Base-by-base conservation (phyloP, 805 yeast genomes). In the Komagataella populi region DNA sequence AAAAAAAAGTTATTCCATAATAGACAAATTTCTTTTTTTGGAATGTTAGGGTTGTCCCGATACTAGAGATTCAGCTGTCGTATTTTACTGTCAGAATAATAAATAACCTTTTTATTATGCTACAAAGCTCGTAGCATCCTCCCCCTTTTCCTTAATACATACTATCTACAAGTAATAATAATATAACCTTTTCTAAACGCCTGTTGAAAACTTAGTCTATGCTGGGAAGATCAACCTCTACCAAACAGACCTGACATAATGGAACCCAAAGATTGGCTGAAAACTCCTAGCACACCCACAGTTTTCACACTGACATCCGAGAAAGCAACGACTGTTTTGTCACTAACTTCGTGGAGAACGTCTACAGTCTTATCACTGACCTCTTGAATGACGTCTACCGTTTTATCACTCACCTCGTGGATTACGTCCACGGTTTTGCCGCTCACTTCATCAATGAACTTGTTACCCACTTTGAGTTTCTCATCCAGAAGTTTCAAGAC, bases 401-500 rank as follows among this genome's bases (percentile, higher is more conserved):
- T 58, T 45, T 54, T 58, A n/a, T 55, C 57, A n/a, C 60, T 53
- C 14, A 63, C 43, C 10, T 61, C 65, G 39, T 30, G 39, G 39
- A 30, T 30, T 30, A 30, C 39, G 48, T 48, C 53, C 14, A 56
- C 45, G 7, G 48, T 44, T 24, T 18, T 45, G 18, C 22, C 48
- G 6, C 52, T 53, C 43, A 48, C 49, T 22, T 48, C 49, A 16
- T 43, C 46, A n/a, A 48, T 18, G 23, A 48, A 23, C 24, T 46
- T 46, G 46, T 22, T 46, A 10, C 24, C 30, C 5, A 30, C 14
- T 10, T 30, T n/a, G 39, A 30, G 39, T 43, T 70, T 72, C 46
- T 70, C 70, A 45, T 72, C 70, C 46, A 80, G 67, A 8, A 72
- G 62, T 52, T 77, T 63, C 52, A 91, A 70, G 2, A 93, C 97